Conservation (phyloP, 2,329 filamentous ascomycete species). For the Hymenoscyphus infarciens region DNA sequence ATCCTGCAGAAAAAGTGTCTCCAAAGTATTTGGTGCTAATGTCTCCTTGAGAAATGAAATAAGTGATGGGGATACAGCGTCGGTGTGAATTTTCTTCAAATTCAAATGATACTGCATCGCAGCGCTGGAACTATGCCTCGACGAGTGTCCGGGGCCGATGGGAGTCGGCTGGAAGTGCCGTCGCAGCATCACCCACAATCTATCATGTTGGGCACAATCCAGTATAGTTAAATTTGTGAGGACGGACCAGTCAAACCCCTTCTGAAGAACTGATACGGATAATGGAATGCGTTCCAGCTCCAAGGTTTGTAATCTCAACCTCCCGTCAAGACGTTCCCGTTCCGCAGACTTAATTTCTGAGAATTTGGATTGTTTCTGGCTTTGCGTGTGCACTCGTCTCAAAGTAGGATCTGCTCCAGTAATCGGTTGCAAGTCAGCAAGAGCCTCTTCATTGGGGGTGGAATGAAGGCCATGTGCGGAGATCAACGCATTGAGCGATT, state of each 20-base stretch:
- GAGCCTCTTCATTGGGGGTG: constrained; percentile 7
- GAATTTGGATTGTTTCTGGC: constrained; percentile 26
- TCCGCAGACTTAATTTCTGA: constrained; percentile 26
- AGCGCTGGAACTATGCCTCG: constrained; percentile 32
- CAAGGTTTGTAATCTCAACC: constrained; percentile 65
- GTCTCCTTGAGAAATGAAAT: constrained; percentile 75
- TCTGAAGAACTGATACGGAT: constrained; percentile 67
- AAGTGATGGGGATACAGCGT: constrained; percentile 64
- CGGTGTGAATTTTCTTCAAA: constrained; percentile 72
- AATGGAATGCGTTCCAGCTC: constrained; percentile 73
- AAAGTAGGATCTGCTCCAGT: constrained; percentile 21
- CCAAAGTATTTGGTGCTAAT: constrained; percentile 73
- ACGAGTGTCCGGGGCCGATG: constrained; percentile 26
- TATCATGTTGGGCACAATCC: constrained; percentile 68
- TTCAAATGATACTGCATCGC: constrained; percentile 57
- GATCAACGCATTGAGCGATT: constrained; percentile 29
- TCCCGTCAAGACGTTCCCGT: constrained; percentile 48
- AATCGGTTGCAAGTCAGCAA: constrained; percentile 14
- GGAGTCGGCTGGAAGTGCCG: constrained; percentile 52
- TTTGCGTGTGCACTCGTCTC: constrained; percentile 27
- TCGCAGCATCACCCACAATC: constrained; percentile 69
- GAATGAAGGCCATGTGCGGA: constrained; percentile 25
- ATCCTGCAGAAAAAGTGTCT: constrained; percentile 75
- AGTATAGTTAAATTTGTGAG: constrained; percentile 71
- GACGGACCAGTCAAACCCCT: constrained; percentile 70